Evolutionary conservation across 116 monocot genomes (phyloP).

Genomic region (Trichopus zeylanicus): DNA sequence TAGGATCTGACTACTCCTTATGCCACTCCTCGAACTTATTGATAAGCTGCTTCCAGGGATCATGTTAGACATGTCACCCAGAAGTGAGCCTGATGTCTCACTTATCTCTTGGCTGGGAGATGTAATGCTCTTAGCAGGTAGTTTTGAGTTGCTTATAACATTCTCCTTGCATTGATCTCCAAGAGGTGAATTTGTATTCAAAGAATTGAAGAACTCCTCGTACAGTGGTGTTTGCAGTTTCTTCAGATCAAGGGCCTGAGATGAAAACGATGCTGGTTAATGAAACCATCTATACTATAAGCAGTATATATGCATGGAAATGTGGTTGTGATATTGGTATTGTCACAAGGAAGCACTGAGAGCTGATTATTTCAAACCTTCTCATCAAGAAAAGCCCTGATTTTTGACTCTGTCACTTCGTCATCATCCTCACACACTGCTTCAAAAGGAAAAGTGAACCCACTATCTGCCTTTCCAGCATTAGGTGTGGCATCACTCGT

Average conservation of each 20-base stretch:
- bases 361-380: conserved; percentile 40
- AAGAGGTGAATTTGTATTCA: conserved; percentile 26
- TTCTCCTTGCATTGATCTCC: conserved; percentile 29
- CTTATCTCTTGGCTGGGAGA: conserved; percentile 34
- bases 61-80: conserved; percentile 9
- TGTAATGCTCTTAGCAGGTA: conserved; percentile 38
- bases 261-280: not conserved
- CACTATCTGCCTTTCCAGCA: conserved; percentile 24
- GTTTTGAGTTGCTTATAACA: conserved; percentile 20
- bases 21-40: conserved; percentile 15
- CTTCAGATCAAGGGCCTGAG: conserved; percentile 83
- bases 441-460: conserved; percentile 62
- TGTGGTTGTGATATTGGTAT: not conserved
- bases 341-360: not conserved
- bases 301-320: too few species aligned
- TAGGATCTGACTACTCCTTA: conserved; percentile 22
- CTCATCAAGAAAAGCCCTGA: conserved; percentile 83
- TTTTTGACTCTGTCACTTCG: conserved; percentile 79
- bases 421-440: conserved; percentile 57
- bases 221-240: conserved; percentile 91
- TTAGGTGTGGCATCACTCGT: conserved; percentile 6
- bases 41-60: conserved; percentile 16
- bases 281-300: too few species aligned
- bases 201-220: conserved; percentile 82
- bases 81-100: conserved; percentile 2